Conservation (phyloP, 768 basidiomycete genomes). For the Podaxis pistillaris region DNA sequence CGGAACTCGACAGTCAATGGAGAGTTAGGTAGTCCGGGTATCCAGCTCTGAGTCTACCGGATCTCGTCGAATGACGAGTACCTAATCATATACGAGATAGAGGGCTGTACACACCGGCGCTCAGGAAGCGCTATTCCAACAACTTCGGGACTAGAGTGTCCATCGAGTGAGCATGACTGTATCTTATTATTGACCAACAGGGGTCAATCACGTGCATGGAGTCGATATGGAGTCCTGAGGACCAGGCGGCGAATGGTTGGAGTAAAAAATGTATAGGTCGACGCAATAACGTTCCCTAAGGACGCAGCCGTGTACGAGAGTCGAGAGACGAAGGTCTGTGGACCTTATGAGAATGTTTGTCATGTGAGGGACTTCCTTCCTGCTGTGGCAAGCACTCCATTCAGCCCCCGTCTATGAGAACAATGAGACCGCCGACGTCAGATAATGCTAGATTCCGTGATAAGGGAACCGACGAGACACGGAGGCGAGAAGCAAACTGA, state of each 20-base stretch:
- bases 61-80: too few relatives aligned
- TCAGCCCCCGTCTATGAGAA: not conserved
- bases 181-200: not conserved
- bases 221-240: not conserved
- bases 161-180: not conserved
- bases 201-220: not conserved
- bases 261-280: not conserved
- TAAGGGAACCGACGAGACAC: conserved; percentile 45
- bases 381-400: not conserved
- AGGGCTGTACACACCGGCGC: not conserved
- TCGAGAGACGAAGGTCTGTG: not conserved
- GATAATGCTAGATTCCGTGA: conserved; percentile 36
- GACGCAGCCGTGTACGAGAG: not conserved
- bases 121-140: not conserved
- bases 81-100: not conserved
- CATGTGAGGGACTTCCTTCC: not conserved
- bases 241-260: not conserved
- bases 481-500: conserved; percentile 46
- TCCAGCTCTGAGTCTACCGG: too few relatives aligned
- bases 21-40: too few relatives aligned
- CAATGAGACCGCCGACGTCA: not conserved
- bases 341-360: not conserved
- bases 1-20: too few relatives aligned
- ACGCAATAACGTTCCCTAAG: not conserved
- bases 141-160: not conserved